Evolutionary conservation across 176 grass and related monocot genomes (phyloP).

Genomic region (Poa annua): DNA sequence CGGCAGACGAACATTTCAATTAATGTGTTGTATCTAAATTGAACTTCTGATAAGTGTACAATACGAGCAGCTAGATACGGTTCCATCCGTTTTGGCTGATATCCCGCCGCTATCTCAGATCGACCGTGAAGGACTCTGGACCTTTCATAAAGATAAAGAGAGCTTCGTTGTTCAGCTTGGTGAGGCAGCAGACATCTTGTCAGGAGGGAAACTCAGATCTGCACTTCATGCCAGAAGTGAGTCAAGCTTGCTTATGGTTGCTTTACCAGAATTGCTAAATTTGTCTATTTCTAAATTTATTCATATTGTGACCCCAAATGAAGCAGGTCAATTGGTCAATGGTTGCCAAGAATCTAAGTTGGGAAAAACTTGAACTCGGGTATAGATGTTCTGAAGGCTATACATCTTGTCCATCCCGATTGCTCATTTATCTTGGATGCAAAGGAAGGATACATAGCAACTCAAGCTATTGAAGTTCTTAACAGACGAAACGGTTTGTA

Average conservation of each 20-base stretch:
- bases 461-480: constrained; percentile 77
- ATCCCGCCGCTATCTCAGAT: too few species aligned
- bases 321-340: constrained; percentile 32
- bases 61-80: background rate
- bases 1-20: background rate
- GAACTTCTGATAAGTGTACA: background rate
- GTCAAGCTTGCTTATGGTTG: too few species aligned
- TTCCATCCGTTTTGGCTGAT: background rate
- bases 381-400: constrained; percentile 77
- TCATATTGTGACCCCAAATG: too few species aligned
- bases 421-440: constrained; percentile 92
- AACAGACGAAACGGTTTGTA: constrained; percentile 75
- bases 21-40: background rate
- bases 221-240: too few species aligned
- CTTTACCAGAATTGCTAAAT: too few species aligned
- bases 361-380: constrained; percentile 85
- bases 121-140: too few species aligned
- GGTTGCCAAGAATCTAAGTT: constrained; percentile 88
- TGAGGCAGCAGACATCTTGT: constrained; percentile 78
- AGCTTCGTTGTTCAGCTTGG: constrained; percentile 89
- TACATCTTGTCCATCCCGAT: constrained; percentile 64
- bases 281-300: too few species aligned
- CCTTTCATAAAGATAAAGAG: constrained; percentile 32
- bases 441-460: constrained; percentile 80
- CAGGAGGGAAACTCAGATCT: constrained; percentile 71